Percentiles rank a stretch among this genome's conserved stretches.
Conservation (phyloP, 805 yeast species). For the Yueomyces sinensis region DNA sequence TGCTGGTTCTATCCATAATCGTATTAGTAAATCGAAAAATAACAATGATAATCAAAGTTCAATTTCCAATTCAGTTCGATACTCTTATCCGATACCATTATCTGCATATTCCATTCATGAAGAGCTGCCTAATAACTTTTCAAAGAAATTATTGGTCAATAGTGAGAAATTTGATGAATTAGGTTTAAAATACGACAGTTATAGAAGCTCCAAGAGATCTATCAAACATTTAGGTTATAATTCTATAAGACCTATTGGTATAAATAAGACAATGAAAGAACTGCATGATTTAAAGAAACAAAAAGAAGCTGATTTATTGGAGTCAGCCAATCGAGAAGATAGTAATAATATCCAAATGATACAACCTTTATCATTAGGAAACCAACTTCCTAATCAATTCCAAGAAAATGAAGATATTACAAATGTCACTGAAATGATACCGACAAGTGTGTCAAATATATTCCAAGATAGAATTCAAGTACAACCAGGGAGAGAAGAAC, state of each 20-base stretch:
- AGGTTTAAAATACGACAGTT: conserved; percentile 10
- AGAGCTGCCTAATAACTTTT: conserved; percentile 11
- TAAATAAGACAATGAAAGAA: conserved; percentile 36
- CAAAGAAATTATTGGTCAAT: background rate
- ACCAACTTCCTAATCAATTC: too few relatives aligned
- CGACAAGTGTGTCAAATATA: background rate
- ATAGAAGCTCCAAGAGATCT: conserved; percentile 4
- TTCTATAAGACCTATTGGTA: conserved; percentile 45
- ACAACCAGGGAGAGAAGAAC: conserved; percentile 1
- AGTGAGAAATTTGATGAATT: conserved; percentile 9
- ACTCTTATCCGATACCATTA: conserved; percentile 4
- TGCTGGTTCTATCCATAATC: background rate
- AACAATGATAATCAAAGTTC: too few relatives aligned
- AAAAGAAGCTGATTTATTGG: conserved; percentile 1
- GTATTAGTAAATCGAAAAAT: background rate
- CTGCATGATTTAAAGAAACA: conserved; percentile 15
- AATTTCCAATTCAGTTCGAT: too few relatives aligned
- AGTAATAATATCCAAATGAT: background rate
- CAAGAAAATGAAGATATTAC: background rate
- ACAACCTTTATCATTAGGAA: background rate
- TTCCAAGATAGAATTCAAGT: background rate
- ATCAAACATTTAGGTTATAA: conserved; percentile 35
- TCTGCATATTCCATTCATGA: conserved; percentile 15
- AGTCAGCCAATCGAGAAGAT: conserved; percentile 1
- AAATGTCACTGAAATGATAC: too few relatives aligned